These are phyloP conservation scores for Kitagawia praeruptora DNA, from an alignment of 129 eudicot species.

Conservation along the genomic window DNA sequence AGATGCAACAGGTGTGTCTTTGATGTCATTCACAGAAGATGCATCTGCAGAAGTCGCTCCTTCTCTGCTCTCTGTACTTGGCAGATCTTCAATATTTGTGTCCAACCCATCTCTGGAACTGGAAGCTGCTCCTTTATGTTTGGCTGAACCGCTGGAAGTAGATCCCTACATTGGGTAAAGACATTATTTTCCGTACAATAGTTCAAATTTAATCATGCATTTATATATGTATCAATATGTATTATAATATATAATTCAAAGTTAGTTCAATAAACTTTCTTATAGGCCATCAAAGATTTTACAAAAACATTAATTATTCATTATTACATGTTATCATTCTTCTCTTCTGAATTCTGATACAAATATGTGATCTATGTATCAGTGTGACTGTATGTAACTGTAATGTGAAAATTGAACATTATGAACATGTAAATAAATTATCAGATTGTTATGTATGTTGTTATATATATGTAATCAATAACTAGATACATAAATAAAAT, in stretches of 20 bases:
- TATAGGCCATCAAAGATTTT: not conserved
- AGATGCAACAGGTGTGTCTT: constrained; percentile 54
- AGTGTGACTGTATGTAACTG: not conserved
- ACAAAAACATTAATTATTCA: not conserved
- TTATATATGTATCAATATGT: not conserved
- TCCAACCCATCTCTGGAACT: constrained; percentile 28
- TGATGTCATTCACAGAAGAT: constrained; percentile 23
- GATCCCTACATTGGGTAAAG: constrained; percentile 31
- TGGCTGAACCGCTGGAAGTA: constrained; percentile 31
- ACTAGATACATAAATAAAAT: not conserved
- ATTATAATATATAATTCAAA: too few relatives aligned
- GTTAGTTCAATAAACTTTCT: not conserved
- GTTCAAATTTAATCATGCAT: not conserved
- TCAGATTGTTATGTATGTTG: too few relatives aligned
- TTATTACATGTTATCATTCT: not conserved
- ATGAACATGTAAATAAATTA: too few relatives aligned
- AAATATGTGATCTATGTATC: not conserved
- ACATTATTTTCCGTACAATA: constrained; percentile 14
- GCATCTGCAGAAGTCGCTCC: constrained; percentile 45
- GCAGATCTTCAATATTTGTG: constrained; percentile 38
- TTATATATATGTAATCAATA: not conserved
- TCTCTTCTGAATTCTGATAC: not conserved
- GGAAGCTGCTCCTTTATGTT: constrained; percentile 27
- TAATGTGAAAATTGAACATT: not conserved
- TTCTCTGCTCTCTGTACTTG: constrained; percentile 42